phyloP scores from a whole-genome alignment of 1,284 basidiomycete genomes.

The Sparassis latifolia region DNA sequence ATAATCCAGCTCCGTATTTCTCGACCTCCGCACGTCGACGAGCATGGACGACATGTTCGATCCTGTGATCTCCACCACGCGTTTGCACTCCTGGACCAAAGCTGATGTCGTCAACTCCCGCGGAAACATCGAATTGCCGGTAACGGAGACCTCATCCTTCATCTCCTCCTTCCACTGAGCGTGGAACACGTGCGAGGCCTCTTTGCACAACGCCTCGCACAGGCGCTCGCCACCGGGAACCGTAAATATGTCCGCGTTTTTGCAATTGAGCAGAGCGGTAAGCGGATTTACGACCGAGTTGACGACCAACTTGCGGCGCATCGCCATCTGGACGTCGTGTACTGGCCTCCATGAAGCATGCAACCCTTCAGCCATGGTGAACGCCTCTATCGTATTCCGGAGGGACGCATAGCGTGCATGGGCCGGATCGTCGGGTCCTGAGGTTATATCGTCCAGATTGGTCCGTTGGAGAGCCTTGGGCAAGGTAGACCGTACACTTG shows the following conservation, averaged over 20 bases:
- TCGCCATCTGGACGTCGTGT: conserved; percentile 60
- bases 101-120: conserved; percentile 33
- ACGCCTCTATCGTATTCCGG: conserved; percentile 61
- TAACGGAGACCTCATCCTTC: conserved; percentile 15
- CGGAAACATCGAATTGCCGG: conserved; percentile 26
- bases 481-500: conserved; percentile 32
- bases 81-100: conserved; percentile 46
- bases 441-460: conserved; percentile 48
- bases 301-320: conserved; percentile 81
- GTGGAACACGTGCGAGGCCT: conserved; percentile 57
- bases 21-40: conserved; percentile 54
- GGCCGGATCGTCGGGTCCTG: conserved; percentile 19
- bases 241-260: conserved; percentile 70
- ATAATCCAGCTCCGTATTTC: conserved; percentile 71
- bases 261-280: conserved; percentile 76
- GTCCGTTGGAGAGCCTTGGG: conserved; percentile 27
- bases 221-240: conserved; percentile 38
- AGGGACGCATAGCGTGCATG: conserved; percentile 49
- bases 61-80: conserved; percentile 49
- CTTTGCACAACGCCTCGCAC: conserved; percentile 44
- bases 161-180: conserved; percentile 37
- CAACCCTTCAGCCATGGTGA: conserved; percentile 54
- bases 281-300: conserved; percentile 87
- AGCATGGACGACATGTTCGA: conserved; percentile 79
- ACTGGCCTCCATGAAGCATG: conserved; percentile 66